phyloP scores from a whole-genome alignment of 495 filamentous ascomycete species.

The Haplographium delicatum region DNA sequence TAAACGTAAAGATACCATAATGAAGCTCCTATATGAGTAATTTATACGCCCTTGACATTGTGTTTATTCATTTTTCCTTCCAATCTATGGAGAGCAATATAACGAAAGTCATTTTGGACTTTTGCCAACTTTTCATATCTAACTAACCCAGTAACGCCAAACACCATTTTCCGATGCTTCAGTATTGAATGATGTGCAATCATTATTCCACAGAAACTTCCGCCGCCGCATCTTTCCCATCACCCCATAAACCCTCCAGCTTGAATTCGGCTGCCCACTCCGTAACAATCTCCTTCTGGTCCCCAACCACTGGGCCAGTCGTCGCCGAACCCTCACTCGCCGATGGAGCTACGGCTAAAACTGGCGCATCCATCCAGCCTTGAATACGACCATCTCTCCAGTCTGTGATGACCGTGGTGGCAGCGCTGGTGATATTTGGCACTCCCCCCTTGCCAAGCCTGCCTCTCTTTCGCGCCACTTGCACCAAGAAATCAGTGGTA shows the following conservation, averaged over 20 bases:
- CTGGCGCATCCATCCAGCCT: conserved; percentile 80
- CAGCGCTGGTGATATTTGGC: conserved; percentile 81
- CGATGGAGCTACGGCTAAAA: conserved; percentile 44
- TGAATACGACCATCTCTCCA: conserved; percentile 95
- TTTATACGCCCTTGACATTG: too few species aligned
- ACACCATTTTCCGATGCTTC: background rate
- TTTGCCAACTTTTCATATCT: background rate
- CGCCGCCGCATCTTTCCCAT: conserved; percentile 9
- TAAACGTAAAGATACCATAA: too few species aligned
- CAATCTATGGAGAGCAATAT: too few species aligned
- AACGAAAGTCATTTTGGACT: too few species aligned
- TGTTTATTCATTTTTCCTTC: too few species aligned
- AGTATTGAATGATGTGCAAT: conserved; percentile 5
- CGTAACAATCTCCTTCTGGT: conserved; percentile 81
- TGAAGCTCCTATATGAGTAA: too few species aligned
- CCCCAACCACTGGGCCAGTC: conserved; percentile 35
- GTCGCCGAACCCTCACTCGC: conserved; percentile 28
- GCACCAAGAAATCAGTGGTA: conserved; percentile 89
- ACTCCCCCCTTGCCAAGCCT: conserved; percentile 84
- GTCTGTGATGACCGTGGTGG: conserved; percentile 88
- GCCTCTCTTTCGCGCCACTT: conserved; percentile 89
- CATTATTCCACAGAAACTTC: conserved; percentile 15
- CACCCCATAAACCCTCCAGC: conserved; percentile 65
- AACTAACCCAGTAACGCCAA: conserved; percentile 9
- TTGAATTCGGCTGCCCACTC: conserved; percentile 96